phyloP scores from a whole-genome alignment of 495 filamentous ascomycete genomes.

The Aspergillus mulundensis region DNA sequence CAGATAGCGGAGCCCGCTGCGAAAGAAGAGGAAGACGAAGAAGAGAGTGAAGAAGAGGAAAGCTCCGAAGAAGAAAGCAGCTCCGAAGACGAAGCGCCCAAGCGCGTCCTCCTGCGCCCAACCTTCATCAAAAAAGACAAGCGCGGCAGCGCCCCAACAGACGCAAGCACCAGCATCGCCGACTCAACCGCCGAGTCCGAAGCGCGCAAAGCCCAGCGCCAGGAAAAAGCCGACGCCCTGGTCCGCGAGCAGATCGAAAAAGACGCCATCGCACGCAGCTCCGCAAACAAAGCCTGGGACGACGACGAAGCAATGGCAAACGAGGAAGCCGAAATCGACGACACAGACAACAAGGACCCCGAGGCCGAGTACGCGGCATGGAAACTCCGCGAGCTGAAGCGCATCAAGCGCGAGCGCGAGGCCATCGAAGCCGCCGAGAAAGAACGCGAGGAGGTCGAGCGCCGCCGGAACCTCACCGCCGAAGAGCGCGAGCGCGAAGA shows the following conservation, averaged over 20 bases:
- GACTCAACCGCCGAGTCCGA: slow-evolving; percentile 54
- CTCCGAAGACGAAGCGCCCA: slow-evolving; percentile 70
- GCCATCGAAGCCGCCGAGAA: slow-evolving; percentile 79
- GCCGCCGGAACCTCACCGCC: slow-evolving; percentile 77
- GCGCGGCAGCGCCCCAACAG: slow-evolving; percentile 41
- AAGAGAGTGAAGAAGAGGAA: slow-evolving; percentile 47
- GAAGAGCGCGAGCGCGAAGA: slow-evolving; percentile 89
- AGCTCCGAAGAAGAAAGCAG: slow-evolving; percentile 53
- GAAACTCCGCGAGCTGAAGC: slow-evolving; percentile 87
- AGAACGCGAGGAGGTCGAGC: slow-evolving; percentile 85
- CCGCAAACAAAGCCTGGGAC: slow-evolving; percentile 80
- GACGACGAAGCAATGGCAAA: slow-evolving; percentile 64
- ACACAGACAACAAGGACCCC: slow-evolving; percentile 79
- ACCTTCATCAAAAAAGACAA: slow-evolving; percentile 88
- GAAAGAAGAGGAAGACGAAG: slow-evolving; percentile 47
- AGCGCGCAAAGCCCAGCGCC: slow-evolving; percentile 47
- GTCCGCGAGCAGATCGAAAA: slow-evolving; percentile 86
- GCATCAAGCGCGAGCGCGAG: slow-evolving; percentile 80
- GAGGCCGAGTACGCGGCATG: slow-evolving; percentile 88
- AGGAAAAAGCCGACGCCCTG: slow-evolving; percentile 67
- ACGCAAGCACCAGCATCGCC: slow-evolving; percentile 28
- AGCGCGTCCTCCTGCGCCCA: slow-evolving; percentile 72
- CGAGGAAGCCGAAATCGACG: slow-evolving; percentile 69
- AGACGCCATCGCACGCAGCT: slow-evolving; percentile 67
- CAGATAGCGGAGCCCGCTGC: slow-evolving; percentile 44